A percentile compares a stretch with the other conserved stretches of the same genome.
Evolutionary conservation across 1,139 yeast genomes (phyloP).

Genomic region (Hanseniaspora uvarum): DNA sequence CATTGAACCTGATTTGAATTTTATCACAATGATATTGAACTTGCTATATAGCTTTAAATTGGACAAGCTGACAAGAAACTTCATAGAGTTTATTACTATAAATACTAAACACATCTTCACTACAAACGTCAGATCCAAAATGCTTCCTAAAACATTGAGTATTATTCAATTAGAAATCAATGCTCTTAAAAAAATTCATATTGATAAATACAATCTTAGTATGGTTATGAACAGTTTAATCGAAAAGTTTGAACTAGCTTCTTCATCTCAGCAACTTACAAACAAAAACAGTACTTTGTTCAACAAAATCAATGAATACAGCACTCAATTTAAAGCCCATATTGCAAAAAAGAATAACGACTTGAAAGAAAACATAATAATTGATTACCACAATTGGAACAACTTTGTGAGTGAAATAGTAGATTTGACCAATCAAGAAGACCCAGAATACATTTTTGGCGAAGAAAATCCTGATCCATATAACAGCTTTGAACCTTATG

Average conservation of each 20-base stretch:
- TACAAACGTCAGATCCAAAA: slow-evolving; percentile 20
- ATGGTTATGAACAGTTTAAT: not conserved
- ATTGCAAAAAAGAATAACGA: not conserved
- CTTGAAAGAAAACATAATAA: slow-evolving; percentile 2
- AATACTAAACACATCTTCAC: slow-evolving; percentile 41
- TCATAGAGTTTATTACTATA: slow-evolving; percentile 53
- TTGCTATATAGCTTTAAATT: slow-evolving; percentile 42
- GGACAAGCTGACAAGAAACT: slow-evolving; percentile 46
- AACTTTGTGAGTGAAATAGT: not conserved
- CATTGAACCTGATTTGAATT: slow-evolving; percentile 41
- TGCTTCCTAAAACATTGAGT: not conserved
- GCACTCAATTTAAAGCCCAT: not conserved
- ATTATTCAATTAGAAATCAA: not conserved
- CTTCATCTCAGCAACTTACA: not conserved
- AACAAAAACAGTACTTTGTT: not conserved
- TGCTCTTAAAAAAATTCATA: slow-evolving; percentile 14
- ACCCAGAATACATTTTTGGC: slow-evolving; percentile 3
- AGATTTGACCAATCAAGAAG: slow-evolving; percentile 19
- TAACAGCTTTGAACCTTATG: not conserved
- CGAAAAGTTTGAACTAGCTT: slow-evolving; percentile 18
- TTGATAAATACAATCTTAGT: not conserved
- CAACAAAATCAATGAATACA: not conserved
- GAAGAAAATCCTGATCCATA: slow-evolving; percentile 7
- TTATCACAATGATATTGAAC: slow-evolving; percentile 41
- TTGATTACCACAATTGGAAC: not conserved